Percentiles rank a stretch among this genome's conserved stretches.
Conservation (phyloP, 2,329 filamentous ascomycete species). For the Colletotrichum abscissum region DNA sequence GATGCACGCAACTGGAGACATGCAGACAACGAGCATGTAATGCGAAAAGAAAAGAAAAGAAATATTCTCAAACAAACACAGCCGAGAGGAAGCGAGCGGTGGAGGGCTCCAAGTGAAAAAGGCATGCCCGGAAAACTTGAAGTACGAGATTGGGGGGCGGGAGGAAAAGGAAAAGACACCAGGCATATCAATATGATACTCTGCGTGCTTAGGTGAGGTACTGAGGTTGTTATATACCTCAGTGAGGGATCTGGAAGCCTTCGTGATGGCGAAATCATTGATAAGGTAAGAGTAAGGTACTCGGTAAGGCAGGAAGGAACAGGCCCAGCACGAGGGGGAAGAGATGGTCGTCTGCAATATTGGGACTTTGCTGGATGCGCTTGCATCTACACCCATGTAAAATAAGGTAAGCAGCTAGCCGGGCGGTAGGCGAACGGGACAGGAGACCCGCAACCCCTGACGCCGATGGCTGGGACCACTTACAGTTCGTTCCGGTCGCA, state of each 20-base stretch:
- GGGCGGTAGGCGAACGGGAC: slow-evolving; percentile 29
- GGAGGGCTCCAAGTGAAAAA: not conserved
- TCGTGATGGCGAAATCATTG: not conserved
- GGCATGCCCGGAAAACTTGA: not conserved
- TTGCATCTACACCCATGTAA: slow-evolving; percentile 7
- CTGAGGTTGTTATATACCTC: too few relatives aligned
- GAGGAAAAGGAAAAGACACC: not conserved
- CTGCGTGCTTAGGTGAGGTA: too few relatives aligned
- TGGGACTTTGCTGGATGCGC: not conserved
- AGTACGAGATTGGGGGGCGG: not conserved
- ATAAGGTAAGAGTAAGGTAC: not conserved
- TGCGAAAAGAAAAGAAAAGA: slow-evolving; percentile 16
- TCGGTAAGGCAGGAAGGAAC: not conserved
- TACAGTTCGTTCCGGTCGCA: slow-evolving; percentile 8
- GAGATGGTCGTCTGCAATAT: not conserved
- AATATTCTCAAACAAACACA: not conserved
- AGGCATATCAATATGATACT: not conserved
- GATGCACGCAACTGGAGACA: slow-evolving; percentile 15
- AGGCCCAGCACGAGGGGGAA: not conserved
- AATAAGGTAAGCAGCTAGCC: slow-evolving; percentile 16
- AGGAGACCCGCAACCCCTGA: slow-evolving; percentile 17
- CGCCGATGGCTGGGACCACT: slow-evolving; percentile 14
- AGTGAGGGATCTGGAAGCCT: not conserved
- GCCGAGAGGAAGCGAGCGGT: not conserved
- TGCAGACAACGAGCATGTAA: slow-evolving; percentile 4